Conservation (phyloP, 164 flowering plant genomes). For the Kingdonia uniflora region DNA sequence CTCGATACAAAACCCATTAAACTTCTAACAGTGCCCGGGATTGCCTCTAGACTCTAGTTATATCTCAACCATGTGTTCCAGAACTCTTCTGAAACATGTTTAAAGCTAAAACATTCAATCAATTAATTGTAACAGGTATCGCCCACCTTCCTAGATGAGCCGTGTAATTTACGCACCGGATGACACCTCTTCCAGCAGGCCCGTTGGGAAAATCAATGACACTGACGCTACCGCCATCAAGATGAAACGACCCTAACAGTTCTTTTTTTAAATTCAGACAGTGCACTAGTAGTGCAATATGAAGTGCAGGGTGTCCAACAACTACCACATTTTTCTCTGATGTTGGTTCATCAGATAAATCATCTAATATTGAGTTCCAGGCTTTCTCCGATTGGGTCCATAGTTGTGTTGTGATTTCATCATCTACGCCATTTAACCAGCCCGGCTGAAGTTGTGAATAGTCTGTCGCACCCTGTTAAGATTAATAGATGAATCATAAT, state of each 20-base stretch:
- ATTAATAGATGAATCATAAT: too few relatives aligned
- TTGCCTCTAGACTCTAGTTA: too few relatives aligned
- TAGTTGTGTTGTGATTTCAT: conserved; percentile 20
- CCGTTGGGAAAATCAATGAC: conserved; percentile 90
- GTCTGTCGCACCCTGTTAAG: conserved; percentile 26
- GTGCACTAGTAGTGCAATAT: conserved; percentile 58
- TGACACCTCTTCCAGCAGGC: conserved; percentile 47
- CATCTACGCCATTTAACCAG: conserved; percentile 31
- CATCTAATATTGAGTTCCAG: conserved; percentile 47
- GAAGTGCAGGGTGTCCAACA: conserved; percentile 54
- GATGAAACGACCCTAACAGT: conserved; percentile 70
- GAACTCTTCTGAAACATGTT: too few relatives aligned
- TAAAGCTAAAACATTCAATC: too few relatives aligned
- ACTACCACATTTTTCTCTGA: conserved; percentile 41
- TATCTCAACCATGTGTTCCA: conserved; percentile 54
- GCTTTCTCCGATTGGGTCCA: conserved; percentile 58
- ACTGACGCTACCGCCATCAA: conserved; percentile 78
- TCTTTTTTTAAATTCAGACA: conserved; percentile 63
- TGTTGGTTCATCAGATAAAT: conserved; percentile 36
- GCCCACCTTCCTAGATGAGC: too few relatives aligned
- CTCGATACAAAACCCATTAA: too few relatives aligned
- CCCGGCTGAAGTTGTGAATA: conserved; percentile 24
- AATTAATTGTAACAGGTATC: too few relatives aligned
- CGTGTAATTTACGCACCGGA: conserved; percentile 73
- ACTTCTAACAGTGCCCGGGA: too few relatives aligned